phyloP scores from a whole-genome alignment of 306 rosid genomes.

The Senna tora region DNA sequence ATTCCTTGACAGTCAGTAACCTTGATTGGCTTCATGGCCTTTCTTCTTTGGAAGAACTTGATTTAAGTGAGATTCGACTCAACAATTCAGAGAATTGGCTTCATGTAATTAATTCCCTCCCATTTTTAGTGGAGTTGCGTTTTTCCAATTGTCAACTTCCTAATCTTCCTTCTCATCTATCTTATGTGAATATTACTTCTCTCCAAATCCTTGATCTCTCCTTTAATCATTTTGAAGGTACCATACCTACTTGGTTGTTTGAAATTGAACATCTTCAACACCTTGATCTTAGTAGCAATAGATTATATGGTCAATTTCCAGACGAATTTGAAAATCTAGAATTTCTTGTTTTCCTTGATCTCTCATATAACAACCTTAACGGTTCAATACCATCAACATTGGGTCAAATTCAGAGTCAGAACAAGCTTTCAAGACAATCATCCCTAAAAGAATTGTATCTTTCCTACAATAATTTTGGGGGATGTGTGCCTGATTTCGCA shows the following conservation, averaged over 20 bases:
- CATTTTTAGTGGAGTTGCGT: constrained; percentile 11
- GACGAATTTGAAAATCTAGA: neutral
- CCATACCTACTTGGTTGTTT: constrained; percentile 34
- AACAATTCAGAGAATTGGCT: constrained; percentile 18
- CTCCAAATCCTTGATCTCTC: constrained; percentile 36
- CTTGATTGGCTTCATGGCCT: constrained; percentile 31
- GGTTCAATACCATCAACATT: constrained; percentile 18
- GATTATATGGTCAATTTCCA: constrained; percentile 24
- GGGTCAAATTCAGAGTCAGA: neutral
- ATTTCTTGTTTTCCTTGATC: neutral
- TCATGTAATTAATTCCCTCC: constrained; percentile 7
- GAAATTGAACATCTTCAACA: constrained; percentile 9
- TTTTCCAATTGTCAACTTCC: constrained; percentile 24
- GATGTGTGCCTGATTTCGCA: constrained; percentile 27
- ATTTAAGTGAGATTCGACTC: constrained; percentile 28
- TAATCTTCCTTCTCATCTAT: neutral
- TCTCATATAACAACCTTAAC: too few relatives aligned
- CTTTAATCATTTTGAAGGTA: neutral
- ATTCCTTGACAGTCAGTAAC: neutral
- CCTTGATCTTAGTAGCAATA: constrained; percentile 11
- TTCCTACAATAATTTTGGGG: neutral
- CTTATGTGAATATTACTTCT: neutral
- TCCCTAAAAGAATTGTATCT: constrained; percentile 25
- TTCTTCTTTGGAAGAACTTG: constrained; percentile 31
- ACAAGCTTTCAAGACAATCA: neutral